Percentiles rank a stretch among this genome's conserved stretches.
Evolutionary conservation across 768 basidiomycete genomes (phyloP).

Genomic region (Dentipellis fragilis): DNA sequence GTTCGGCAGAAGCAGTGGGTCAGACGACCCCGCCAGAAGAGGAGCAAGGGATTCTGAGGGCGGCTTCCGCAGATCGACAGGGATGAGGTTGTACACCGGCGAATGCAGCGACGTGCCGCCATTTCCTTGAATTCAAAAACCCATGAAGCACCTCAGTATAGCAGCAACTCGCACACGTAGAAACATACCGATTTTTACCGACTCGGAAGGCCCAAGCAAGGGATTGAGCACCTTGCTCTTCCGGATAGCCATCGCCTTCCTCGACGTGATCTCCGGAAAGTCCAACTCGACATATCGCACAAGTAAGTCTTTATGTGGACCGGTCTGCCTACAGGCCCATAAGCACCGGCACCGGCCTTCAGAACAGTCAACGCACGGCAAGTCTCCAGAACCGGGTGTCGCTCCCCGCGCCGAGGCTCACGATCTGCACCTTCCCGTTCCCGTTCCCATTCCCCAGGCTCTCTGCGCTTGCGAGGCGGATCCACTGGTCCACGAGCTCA

Average conservation of each 20-base stretch:
- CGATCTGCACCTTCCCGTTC: conserved; percentile 54
- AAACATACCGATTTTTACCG: conserved; percentile 34
- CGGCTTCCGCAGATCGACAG: conserved; percentile 63
- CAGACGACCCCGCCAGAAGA: conserved; percentile 21
- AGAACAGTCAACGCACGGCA: conserved; percentile 44
- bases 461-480: conserved; percentile 28
- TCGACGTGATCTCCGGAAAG: conserved; percentile 75
- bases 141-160: background rate
- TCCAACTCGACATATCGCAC: conserved; percentile 80
- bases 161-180: background rate
- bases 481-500: conserved; percentile 50
- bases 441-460: conserved; percentile 8
- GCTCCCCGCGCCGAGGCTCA: conserved; percentile 93
- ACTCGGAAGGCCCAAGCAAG: conserved; percentile 36
- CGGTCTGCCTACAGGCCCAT: conserved; percentile 33
- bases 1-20: conserved; percentile 41
- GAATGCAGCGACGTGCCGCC: conserved; percentile 55
- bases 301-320: conserved; percentile 38
- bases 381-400: conserved; percentile 94
- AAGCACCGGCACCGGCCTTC: background rate
- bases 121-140: conserved; percentile 28
- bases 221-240: conserved; percentile 50
- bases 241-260: conserved; percentile 74
- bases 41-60: conserved; percentile 39
- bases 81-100: conserved; percentile 56